Base-by-base conservation (phyloP, 257 asterid species). In the Nicotiana paniculata region DNA sequence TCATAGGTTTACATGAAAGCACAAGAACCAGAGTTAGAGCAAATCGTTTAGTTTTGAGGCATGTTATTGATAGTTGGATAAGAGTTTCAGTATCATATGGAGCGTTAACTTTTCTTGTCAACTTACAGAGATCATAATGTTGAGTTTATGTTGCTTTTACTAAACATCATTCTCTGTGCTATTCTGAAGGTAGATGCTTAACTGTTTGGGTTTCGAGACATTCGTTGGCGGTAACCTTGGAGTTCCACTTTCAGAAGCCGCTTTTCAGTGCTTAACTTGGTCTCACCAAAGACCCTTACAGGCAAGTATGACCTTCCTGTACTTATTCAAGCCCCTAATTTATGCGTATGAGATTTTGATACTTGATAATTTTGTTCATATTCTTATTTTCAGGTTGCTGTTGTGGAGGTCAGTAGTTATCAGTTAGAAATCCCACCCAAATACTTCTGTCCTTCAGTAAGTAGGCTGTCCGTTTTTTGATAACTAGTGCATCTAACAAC, bases 371-470 rank as follows among this genome's bases (percentile, higher is more conserved):
- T 53, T 53, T 53, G 57, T 11, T 53, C 57, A 53, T 53, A 53
- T 46, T 17, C 67, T 28, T 62, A 46, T 64, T 83, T 69, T 69
- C 82, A 87, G 88, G 88, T 85, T 79, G 86, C 79, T 9, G 85
- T 86, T 30, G 91, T 86, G 81, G 91, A 88, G 88, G 89, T 86
- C 30, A 86, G 91, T 87, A 86, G 89, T 83, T 84, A 86, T 82
- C 91, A 88, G 82, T 84, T 88, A 76, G 91, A 88, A 83, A 84
- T 88, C 78, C 89, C 87, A 6, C 81, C 69, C 80, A 86, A 85
- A 81, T 48, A 32, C 87, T 83, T 86, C 82, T 54, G 1, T 63
- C 91, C 89, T 72, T 82, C 89, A 28, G 87, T 85, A 82, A 83
- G 87, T 57, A 10, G 13, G 16, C 35, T 17, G 63, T 62, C 8